Percentiles rank a stretch among this genome's conserved stretches.
Conservation (phyloP, 495 filamentous ascomycete genomes). For the Penicillium paxilli region DNA sequence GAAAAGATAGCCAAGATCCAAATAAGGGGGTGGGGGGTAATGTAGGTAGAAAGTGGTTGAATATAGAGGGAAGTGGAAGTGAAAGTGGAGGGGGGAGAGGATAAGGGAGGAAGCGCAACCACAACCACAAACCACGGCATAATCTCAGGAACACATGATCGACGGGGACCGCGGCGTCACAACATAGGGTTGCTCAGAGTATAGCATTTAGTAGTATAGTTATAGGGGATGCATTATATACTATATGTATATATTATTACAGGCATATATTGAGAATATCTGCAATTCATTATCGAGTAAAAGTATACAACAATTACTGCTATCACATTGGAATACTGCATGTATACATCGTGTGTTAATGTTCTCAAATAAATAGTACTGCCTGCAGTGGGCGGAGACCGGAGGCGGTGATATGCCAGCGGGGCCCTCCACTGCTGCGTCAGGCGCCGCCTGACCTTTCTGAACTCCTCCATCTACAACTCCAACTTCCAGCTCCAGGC, state of each 20-base stretch:
- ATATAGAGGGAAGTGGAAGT: slow-evolving; percentile 1
- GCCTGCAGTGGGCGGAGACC: slow-evolving; percentile 7
- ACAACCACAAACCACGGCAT: too few species aligned
- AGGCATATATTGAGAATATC: slow-evolving; percentile 6
- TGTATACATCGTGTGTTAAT: too few species aligned
- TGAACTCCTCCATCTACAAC: background rate
- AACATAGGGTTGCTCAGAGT: slow-evolving; percentile 1
- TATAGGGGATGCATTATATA: background rate
- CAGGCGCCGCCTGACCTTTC: slow-evolving; percentile 18
- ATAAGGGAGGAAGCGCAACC: slow-evolving; percentile 9
- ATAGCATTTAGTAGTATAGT: background rate
- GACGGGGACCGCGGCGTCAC: slow-evolving; percentile 14
- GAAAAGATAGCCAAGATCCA: too few species aligned
- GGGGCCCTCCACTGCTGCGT: slow-evolving; percentile 25
- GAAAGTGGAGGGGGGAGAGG: slow-evolving; percentile 5
- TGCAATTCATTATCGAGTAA: too few species aligned
- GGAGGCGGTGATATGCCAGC: background rate
- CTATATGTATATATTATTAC: too few species aligned
- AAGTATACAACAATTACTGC: too few species aligned
- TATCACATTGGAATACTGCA: too few species aligned
- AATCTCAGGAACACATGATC: slow-evolving; percentile 30
- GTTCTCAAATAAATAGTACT: too few species aligned
- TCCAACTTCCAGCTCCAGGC: background rate
- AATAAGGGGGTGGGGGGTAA: too few species aligned
- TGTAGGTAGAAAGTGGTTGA: too few species aligned